Base-by-base conservation (phyloP, 1,139 yeast species). In the Lodderomyces parapsilosis region DNA sequence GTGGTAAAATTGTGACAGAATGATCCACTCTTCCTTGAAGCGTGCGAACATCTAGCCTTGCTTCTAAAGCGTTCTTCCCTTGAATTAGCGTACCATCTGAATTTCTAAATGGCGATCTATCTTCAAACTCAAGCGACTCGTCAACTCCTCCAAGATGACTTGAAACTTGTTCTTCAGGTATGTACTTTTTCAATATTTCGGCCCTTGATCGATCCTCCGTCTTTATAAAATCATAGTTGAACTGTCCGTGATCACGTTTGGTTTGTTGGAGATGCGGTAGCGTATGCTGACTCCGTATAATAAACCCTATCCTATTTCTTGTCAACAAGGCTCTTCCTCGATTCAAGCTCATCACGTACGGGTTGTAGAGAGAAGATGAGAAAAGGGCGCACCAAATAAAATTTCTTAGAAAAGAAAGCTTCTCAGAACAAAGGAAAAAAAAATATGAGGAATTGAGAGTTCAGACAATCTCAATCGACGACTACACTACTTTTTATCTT, bases 41-140 rank as follows among this genome's bases (percentile, higher is more conserved):
- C 0, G 83, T 78, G 34, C 59, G 58, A 15, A 71, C 74, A 50
- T 77, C 71, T n/a, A 78, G 57, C 48, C 83, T 63, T n/a, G 82
- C 81, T 44, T 78, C 83, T 41, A 66, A 66, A 23, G 80, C 63
- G 34, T 63, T 75, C 1, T 53, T 53, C 1, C 80, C 83, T 43
- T 67, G 68, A n/a, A 69, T 60, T 36, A 66, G 65, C 39, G 66
- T 48, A 8, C 74, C 76, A 47, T 69, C 71, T 7, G 49, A 41
- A 60, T 76, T 61, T 51, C 76, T 46, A 59, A 56, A 71, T 1
- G 73, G 70, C 3, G 72, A 60, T 36, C 20, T 11, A 10, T 30
- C 42, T 19, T 36, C 43, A 13, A 22, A 34, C 20, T 19, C 15
- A 53, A 46, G 31, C 5, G 20, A 11, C 3, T 36, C 38, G 11